Base-by-base conservation (phyloP, 2,329 filamentous ascomycete species). In the Penicillium sp. region DNA sequence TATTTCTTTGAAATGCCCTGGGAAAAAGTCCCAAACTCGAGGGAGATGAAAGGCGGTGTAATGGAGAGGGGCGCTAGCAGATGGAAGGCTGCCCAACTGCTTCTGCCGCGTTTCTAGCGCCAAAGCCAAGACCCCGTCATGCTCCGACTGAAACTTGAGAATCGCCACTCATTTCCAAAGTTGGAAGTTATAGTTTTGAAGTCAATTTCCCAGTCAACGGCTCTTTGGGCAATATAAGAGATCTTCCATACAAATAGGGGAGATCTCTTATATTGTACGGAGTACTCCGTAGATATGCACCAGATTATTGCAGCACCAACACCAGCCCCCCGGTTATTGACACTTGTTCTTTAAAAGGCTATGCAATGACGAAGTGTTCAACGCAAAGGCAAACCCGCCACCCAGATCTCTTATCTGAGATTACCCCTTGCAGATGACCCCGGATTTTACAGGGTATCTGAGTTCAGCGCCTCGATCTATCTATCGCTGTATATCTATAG, bases 21-120 rank as follows among this genome's bases (percentile, higher is more conserved):
- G 4, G 6, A 3, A 29, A 42, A 42, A 25, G 6, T 4, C 21
- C 12, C 23, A 37, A 25, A 37, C 6, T 37, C 19, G 29, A 25
- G 37, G 25, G 23, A 42, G 4, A n/a, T 7, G 37, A 50, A 51
- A 41, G 50, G 38, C 40, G 50, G 50, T 52, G 50, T 52, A n/a
- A n/a, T 13, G 2, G 15, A 13, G 7, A 21, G 33, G 7, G 38
- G 37, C 49, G 35, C 35, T 12, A 46, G 35, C 5, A 15, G 29
- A 37, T 46, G 8, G 50, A 53, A 53, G 50, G 27, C 27, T 40
- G 43, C 45, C 60, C 59, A 57, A 66, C 66, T 64, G 61, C 67
- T 72, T 73, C 68, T 71, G 60, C 62, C 62, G 64, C 63, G 59
- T 62, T 71, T 71, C 68, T 72, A 71, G 70, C 67, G 69, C 59